phyloP scores from a whole-genome alignment of 805 yeast species.

The Jamesozyma rosinii region DNA sequence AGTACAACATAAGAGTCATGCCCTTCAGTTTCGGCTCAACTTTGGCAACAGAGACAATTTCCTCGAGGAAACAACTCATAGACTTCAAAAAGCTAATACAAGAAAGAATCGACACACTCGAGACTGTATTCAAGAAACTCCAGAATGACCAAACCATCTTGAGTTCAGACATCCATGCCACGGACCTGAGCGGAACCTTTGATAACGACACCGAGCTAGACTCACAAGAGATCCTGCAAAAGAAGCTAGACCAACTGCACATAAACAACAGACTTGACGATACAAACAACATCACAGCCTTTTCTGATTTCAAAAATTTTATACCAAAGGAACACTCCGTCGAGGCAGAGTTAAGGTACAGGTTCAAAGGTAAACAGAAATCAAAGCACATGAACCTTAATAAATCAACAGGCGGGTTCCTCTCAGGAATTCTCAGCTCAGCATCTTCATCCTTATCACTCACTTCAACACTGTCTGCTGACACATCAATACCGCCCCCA shows the following conservation, averaged over 20 bases:
- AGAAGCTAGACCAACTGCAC: slow-evolving; percentile 27
- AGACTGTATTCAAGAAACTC: slow-evolving; percentile 18
- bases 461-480: not conserved
- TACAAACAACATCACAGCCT: slow-evolving; percentile 1
- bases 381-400: slow-evolving; percentile 5
- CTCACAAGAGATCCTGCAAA: slow-evolving; percentile 19
- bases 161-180: slow-evolving; percentile 19
- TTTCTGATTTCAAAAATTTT: slow-evolving; percentile 10
- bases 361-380: slow-evolving; percentile 16
- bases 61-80: slow-evolving; percentile 16
- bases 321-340: slow-evolving; percentile 10
- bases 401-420: slow-evolving; percentile 15
- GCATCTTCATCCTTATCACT: slow-evolving; percentile 5
- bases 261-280: slow-evolving; percentile 18
- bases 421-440: slow-evolving; percentile 19
- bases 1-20: slow-evolving; percentile 33
- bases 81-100: slow-evolving; percentile 18
- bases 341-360: slow-evolving; percentile 26
- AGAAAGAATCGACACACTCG: slow-evolving; percentile 23
- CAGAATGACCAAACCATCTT: slow-evolving; percentile 19
- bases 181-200: slow-evolving; percentile 23
- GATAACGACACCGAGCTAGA: slow-evolving; percentile 16
- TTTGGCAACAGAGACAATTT: slow-evolving; percentile 8
- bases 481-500: not conserved
- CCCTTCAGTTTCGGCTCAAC: slow-evolving; percentile 33